These are phyloP conservation scores for Neocucurbitaria cava DNA, from an alignment of 2,329 filamentous ascomycete species.

Conservation along the genomic window DNA sequence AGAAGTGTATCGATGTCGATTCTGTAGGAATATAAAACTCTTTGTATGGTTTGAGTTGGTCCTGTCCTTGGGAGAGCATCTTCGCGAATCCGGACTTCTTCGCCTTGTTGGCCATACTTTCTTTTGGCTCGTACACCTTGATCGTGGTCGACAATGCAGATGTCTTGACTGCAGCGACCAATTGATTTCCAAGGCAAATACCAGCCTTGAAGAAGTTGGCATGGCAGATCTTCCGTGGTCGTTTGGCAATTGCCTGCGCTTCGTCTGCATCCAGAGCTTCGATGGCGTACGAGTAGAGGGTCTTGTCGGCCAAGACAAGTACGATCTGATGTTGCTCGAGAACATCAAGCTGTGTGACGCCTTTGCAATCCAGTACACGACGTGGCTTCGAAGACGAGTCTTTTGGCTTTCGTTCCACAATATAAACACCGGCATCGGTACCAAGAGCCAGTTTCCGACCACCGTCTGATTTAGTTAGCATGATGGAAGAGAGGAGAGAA, in stretches of 20 bases:
- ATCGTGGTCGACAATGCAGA: slow-evolving; percentile 93
- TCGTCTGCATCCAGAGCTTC: slow-evolving; percentile 87
- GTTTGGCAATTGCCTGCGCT: slow-evolving; percentile 73
- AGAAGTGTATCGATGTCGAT: slow-evolving; percentile 97
- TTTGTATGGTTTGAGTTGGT: slow-evolving; percentile 82
- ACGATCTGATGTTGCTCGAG: slow-evolving; percentile 94
- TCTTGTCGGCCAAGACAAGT: slow-evolving; percentile 91
- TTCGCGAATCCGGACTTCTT: slow-evolving; percentile 95
- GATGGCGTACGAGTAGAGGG: slow-evolving; percentile 85
- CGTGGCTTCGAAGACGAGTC: slow-evolving; percentile 76
- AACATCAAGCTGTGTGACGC: slow-evolving; percentile 94
- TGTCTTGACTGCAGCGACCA: slow-evolving; percentile 96
- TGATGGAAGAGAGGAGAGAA: neutral
- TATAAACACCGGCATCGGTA: slow-evolving; percentile 91
- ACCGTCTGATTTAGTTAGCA: slow-evolving; percentile 69
- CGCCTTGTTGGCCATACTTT: slow-evolving; percentile 89
- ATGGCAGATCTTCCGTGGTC: slow-evolving; percentile 95
- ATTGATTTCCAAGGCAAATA: slow-evolving; percentile 89
- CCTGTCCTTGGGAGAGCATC: slow-evolving; percentile 92
- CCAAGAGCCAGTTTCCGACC: slow-evolving; percentile 93
- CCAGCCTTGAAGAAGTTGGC: slow-evolving; percentile 99
- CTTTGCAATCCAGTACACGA: slow-evolving; percentile 82
- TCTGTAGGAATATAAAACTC: slow-evolving; percentile 99
- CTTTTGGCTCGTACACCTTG: slow-evolving; percentile 98
- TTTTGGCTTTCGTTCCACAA: slow-evolving; percentile 89